Evolutionary conservation across 2,329 filamentous ascomycete species (phyloP).

Genomic region (Lecanosticta acicola): DNA sequence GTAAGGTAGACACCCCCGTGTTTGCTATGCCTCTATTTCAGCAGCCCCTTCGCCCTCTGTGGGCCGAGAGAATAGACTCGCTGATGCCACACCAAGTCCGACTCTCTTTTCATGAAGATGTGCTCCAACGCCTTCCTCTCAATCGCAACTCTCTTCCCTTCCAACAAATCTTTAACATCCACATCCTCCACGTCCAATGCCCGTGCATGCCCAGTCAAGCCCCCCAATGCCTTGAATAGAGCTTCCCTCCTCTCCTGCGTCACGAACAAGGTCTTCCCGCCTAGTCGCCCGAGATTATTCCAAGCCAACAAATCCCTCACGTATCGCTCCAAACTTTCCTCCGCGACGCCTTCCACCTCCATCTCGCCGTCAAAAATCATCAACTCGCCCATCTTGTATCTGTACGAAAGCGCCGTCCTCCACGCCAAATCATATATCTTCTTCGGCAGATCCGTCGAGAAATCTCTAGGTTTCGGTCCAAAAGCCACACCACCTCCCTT

Average conservation of each 20-base stretch:
- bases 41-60: not conserved
- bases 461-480: conserved; percentile 89
- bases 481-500: conserved; percentile 81
- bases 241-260: conserved; percentile 57
- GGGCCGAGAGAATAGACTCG: not conserved
- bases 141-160: conserved; percentile 77
- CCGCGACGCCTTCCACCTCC: conserved; percentile 45
- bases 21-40: no score
- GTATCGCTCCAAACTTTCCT: conserved; percentile 46
- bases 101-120: conserved; percentile 68
- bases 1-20: not conserved
- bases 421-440: conserved; percentile 96
- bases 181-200: conserved; percentile 70
- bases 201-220: conserved; percentile 60
- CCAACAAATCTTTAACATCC: conserved; percentile 90
- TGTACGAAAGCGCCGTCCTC: conserved; percentile 88
- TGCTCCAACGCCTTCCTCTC: conserved; percentile 73
- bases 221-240: conserved; percentile 61
- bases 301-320: conserved; percentile 62
- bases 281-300: conserved; percentile 64
- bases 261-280: conserved; percentile 66
- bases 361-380: conserved; percentile 79
- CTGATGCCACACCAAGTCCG: conserved; percentile 42
- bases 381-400: conserved; percentile 80
- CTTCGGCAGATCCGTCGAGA: conserved; percentile 71